Conservation (phyloP, 495 filamentous ascomycete genomes). For the Amniculicola lignicola region DNA sequence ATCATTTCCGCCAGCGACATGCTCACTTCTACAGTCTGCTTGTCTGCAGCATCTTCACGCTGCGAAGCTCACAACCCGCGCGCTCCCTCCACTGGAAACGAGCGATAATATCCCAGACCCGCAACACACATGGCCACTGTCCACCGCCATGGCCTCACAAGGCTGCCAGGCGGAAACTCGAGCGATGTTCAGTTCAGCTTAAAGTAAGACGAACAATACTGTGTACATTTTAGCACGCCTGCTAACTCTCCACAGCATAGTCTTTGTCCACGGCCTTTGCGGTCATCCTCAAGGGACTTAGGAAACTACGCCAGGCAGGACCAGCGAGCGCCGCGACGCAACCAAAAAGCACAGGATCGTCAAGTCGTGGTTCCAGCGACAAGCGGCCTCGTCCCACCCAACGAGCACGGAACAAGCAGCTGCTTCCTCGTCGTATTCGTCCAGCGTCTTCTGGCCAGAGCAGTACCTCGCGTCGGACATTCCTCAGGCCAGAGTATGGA, state of each 20-base stretch:
- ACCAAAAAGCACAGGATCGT: neutral
- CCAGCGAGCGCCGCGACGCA: neutral
- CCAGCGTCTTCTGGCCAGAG: conserved; percentile 42
- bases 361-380: neutral
- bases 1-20: too few relatives aligned
- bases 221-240: neutral
- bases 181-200: neutral
- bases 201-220: neutral
- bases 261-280: conserved; percentile 41
- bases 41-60: neutral
- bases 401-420: neutral
- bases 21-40: neutral
- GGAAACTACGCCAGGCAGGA: conserved; percentile 21
- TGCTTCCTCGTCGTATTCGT: neutral
- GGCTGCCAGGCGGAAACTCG: neutral
- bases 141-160: neutral
- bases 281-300: conserved; percentile 41
- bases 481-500: conserved; percentile 43
- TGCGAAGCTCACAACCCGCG: neutral
- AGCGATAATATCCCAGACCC: neutral
- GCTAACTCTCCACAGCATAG: conserved; percentile 29
- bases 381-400: neutral
- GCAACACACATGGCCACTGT: neutral
- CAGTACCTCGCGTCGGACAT: conserved; percentile 41
- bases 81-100: neutral